A percentile compares a stretch with the other conserved stretches of the same genome.
phyloP scores from a whole-genome alignment of 306 rosid genomes.

The Gleditsia sinensis region DNA sequence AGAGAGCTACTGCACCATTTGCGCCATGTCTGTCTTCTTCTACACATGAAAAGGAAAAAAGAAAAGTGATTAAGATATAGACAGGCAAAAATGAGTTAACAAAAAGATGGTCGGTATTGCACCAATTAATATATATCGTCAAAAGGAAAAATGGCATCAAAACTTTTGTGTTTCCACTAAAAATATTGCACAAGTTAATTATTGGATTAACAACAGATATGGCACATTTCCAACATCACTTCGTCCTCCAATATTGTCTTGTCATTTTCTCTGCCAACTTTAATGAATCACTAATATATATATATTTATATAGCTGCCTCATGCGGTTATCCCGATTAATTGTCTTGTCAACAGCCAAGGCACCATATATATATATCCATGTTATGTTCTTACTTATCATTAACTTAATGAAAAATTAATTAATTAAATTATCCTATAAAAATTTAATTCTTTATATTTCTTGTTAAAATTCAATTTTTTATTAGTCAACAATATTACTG shows the following conservation, averaged over 20 bases:
- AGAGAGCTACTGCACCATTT: background rate
- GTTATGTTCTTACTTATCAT: no score
- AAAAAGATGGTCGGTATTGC: slow-evolving; percentile 33
- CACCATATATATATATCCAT: slow-evolving; percentile 10
- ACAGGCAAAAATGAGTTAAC: background rate
- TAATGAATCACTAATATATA: background rate
- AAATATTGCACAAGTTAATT: slow-evolving; percentile 11
- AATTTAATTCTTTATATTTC: no score
- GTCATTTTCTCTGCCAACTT: slow-evolving; percentile 17
- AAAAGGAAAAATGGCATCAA: background rate
- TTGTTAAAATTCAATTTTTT: no score
- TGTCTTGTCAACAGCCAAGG: slow-evolving; percentile 41
- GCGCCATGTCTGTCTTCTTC: background rate
- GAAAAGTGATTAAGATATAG: background rate
- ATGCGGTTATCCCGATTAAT: no score
- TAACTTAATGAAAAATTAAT: no score
- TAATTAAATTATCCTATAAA: no score
- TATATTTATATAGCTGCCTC: no score
- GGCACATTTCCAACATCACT: background rate
- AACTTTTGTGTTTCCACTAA: background rate
- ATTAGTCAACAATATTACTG: no score
- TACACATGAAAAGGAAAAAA: background rate
- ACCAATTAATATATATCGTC: background rate
- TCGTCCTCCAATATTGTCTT: background rate
- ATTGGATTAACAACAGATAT: background rate